phyloP scores from a whole-genome alignment of 2,329 filamentous ascomycete species.

The Pseudonectria foliicola region DNA sequence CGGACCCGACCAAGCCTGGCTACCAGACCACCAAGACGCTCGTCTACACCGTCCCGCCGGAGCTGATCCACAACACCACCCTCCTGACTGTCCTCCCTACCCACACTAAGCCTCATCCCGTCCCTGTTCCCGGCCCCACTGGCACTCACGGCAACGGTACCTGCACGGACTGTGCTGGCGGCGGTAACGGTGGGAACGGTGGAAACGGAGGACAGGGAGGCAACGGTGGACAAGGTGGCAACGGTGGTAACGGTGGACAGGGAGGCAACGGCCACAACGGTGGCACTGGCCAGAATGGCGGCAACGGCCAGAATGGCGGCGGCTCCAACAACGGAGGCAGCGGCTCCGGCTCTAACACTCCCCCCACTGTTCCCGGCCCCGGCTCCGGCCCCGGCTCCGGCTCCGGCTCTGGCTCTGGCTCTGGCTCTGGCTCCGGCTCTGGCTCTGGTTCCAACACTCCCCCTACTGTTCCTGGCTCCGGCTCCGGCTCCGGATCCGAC shows the following conservation, averaged over 20 bases:
- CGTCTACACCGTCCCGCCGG: slow-evolving; percentile 18
- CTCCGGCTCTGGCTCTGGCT: not conserved
- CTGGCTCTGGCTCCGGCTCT: slow-evolving; percentile 1
- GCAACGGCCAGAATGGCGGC: slow-evolving; percentile 1
- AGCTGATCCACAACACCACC: slow-evolving; percentile 12
- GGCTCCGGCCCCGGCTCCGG: slow-evolving; percentile 1
- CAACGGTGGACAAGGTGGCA: not conserved
- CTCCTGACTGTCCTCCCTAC: slow-evolving; percentile 1
- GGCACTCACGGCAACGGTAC: slow-evolving; percentile 10
- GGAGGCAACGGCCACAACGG: not conserved
- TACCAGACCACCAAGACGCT: slow-evolving; percentile 18
- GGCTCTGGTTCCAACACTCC: slow-evolving; percentile 1
- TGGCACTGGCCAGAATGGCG: slow-evolving; percentile 1
- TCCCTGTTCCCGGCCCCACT: slow-evolving; percentile 11
- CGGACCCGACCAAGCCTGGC: slow-evolving; percentile 17
- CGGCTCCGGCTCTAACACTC: not conserved
- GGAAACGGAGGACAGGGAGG: not conserved
- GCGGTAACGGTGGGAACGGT: not conserved
- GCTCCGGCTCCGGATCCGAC: slow-evolving; percentile 8
- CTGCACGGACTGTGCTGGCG: slow-evolving; percentile 7
- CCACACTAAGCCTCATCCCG: slow-evolving; percentile 6
- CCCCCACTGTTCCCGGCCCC: not conserved
- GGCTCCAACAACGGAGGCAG: not conserved
- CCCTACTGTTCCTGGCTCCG: too few species aligned
- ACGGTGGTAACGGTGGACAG: not conserved